phyloP scores from a whole-genome alignment of 1,139 yeast species.

The Protomyces gravidus region DNA sequence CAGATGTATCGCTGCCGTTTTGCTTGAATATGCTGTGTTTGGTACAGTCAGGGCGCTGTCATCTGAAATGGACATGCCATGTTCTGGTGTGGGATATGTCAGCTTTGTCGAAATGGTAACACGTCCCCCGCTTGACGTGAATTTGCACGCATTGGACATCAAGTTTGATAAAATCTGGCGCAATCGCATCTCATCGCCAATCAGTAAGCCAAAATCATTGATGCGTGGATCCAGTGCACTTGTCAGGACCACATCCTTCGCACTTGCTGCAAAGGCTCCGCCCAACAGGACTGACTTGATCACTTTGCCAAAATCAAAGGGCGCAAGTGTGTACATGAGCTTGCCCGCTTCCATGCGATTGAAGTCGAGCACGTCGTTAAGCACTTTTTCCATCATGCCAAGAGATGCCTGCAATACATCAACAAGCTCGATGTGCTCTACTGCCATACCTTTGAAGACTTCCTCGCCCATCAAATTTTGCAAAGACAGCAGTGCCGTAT shows the following conservation, averaged over 20 bases:
- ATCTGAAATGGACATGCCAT: not conserved
- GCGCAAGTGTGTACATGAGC: conserved; percentile 17
- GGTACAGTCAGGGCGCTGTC: not conserved
- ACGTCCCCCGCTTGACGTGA: conserved; percentile 64
- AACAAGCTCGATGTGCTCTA: conserved; percentile 16
- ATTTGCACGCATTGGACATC: conserved; percentile 84
- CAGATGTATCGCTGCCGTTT: not conserved
- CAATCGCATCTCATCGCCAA: conserved; percentile 27
- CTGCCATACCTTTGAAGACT: conserved; percentile 15
- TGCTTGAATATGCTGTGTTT: not conserved
- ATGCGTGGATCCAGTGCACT: conserved; percentile 15
- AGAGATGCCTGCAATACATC: conserved; percentile 21
- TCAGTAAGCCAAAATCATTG: conserved; percentile 11
- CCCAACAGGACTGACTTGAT: conserved; percentile 24
- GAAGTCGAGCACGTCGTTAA: conserved; percentile 27
- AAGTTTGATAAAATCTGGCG: conserved; percentile 61
- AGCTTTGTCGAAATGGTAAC: conserved; percentile 14
- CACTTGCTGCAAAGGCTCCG: conserved; percentile 7
- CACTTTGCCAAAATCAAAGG: conserved; percentile 20
- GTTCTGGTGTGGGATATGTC: conserved; percentile 2
- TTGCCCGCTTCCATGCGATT: conserved; percentile 28
- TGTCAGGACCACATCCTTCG: conserved; percentile 6
- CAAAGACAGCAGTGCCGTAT: conserved; percentile 15
- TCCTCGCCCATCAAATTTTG: conserved; percentile 26
- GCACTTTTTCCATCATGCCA: conserved; percentile 28